Evolutionary conservation across 148 eudicot species (phyloP).

Genomic region (Rhododendron kiyosumense): DNA sequence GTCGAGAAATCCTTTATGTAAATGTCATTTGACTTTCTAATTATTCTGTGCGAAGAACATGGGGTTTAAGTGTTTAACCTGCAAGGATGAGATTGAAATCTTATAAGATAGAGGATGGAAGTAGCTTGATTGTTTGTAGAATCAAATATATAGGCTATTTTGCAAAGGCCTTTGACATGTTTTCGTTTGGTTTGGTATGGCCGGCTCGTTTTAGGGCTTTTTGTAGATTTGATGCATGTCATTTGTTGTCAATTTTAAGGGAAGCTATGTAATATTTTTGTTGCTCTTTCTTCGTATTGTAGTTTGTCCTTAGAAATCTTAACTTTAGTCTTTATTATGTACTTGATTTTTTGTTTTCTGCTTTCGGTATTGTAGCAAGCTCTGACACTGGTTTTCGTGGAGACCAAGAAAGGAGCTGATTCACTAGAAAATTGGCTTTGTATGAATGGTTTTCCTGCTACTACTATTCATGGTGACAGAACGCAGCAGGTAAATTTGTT

Average conservation of each 20-base stretch:
- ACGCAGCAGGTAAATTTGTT: conserved; percentile 58
- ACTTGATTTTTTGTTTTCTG: background rate
- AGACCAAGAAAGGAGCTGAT: conserved; percentile 84
- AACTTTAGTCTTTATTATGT: background rate
- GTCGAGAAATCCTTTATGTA: background rate
- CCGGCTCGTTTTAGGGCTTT: background rate
- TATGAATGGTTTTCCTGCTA: conserved; percentile 70
- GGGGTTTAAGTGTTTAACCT: background rate
- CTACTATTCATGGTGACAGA: conserved; percentile 87
- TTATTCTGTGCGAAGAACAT: background rate
- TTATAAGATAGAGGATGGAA: background rate
- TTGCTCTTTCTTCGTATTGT: background rate
- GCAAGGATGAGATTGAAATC: background rate
- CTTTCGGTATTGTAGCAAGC: conserved; percentile 50
- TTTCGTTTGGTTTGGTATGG: background rate
- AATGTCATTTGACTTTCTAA: background rate
- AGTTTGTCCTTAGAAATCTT: background rate
- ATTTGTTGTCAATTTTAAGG: background rate
- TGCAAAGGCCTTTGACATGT: background rate
- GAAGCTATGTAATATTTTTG: background rate
- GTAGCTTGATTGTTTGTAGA: background rate
- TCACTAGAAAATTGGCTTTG: conserved; percentile 66
- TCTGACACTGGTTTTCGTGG: conserved; percentile 74
- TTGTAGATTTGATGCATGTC: background rate
- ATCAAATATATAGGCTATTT: background rate